Percentiles rank a stretch among this genome's conserved stretches.
Evolutionary conservation across 306 rosid genomes (phyloP).

Genomic region (Acmispon strigosus): DNA sequence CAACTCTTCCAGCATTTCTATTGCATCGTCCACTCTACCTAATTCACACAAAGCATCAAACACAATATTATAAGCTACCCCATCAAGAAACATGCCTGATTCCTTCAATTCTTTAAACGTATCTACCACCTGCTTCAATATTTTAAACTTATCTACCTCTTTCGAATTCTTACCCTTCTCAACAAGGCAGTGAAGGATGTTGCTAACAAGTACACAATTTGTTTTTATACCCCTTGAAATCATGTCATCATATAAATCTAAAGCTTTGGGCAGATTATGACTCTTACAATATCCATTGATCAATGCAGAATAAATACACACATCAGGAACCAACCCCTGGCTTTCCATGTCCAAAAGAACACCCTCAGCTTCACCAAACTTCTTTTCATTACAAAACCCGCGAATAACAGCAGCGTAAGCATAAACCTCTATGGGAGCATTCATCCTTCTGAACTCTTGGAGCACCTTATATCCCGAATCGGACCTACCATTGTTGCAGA

Average conservation of each 20-base stretch:
- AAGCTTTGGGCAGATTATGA: slow-evolving; percentile 42
- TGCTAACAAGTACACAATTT: slow-evolving; percentile 54
- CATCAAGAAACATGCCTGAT: slow-evolving; percentile 53
- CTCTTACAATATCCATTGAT: slow-evolving; percentile 69
- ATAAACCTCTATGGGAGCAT: slow-evolving; percentile 40
- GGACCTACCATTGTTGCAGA: slow-evolving; percentile 46
- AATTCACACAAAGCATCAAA: slow-evolving; percentile 56
- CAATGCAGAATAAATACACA: slow-evolving; percentile 41
- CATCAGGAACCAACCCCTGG: slow-evolving; percentile 57
- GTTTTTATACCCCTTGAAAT: slow-evolving; percentile 55
- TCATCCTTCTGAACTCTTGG: slow-evolving; percentile 33
- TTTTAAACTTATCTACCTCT: slow-evolving; percentile 42
- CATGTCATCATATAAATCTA: slow-evolving; percentile 48
- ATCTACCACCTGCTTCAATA: slow-evolving; percentile 35
- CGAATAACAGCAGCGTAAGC: slow-evolving; percentile 54
- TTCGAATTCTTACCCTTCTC: slow-evolving; percentile 53
- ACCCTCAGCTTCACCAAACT: slow-evolving; percentile 46
- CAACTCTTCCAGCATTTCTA: slow-evolving; percentile 56
- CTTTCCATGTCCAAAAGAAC: slow-evolving; percentile 57
- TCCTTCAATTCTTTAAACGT: slow-evolving; percentile 39
- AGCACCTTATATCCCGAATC: slow-evolving; percentile 54
- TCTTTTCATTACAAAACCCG: slow-evolving; percentile 70
- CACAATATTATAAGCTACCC: slow-evolving; percentile 54
- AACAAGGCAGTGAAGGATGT: slow-evolving; percentile 61
- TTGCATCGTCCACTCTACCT: slow-evolving; percentile 63